These are phyloP conservation scores for Podospora appendiculata DNA, from an alignment of 495 filamentous ascomycete genomes.

Conservation along the genomic window DNA sequence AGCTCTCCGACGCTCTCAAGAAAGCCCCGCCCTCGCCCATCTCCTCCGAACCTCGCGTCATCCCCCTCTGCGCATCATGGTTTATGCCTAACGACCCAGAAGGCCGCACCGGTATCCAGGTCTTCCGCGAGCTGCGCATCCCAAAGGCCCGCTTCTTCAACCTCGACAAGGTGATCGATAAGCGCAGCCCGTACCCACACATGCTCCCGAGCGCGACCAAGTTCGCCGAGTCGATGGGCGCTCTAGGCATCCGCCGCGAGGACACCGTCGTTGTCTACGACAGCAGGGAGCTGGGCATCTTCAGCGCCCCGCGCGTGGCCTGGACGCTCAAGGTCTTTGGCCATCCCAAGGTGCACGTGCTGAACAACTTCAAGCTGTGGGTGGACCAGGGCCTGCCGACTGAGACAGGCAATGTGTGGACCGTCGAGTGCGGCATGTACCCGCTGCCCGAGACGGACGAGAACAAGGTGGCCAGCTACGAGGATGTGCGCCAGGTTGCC, in stretches of 20 bases:
- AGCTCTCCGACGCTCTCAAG: conserved; percentile 72
- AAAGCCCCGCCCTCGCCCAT: conserved; percentile 67
- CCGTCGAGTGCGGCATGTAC: conserved; percentile 48
- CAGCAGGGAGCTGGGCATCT: conserved; percentile 77
- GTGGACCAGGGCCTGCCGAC: conserved; percentile 70
- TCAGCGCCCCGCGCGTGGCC: conserved; percentile 84
- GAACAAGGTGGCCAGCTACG: conserved; percentile 50
- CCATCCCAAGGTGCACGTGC: conserved; percentile 78
- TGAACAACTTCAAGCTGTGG: conserved; percentile 94
- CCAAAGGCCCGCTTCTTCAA: conserved; percentile 94
- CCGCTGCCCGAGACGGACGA: conserved; percentile 45
- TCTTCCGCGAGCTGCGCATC: conserved; percentile 71
- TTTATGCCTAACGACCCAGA: conserved; percentile 81
- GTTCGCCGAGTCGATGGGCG: conserved; percentile 83
- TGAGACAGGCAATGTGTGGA: conserved; percentile 67
- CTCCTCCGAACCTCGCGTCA: conserved; percentile 66
- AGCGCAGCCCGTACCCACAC: conserved; percentile 82
- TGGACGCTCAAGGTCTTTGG: conserved; percentile 92
- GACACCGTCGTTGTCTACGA: conserved; percentile 94
- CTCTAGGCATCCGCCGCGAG: conserved; percentile 74
- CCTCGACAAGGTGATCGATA: conserved; percentile 82
- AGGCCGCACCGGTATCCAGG: conserved; percentile 64
- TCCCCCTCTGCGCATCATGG: conserved; percentile 90
- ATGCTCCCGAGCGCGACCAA: conserved; percentile 81
- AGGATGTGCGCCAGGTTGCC: conserved; percentile 70